Base-by-base conservation (phyloP, 495 filamentous ascomycete genomes). In the Trichoderma orchidacearum region DNA sequence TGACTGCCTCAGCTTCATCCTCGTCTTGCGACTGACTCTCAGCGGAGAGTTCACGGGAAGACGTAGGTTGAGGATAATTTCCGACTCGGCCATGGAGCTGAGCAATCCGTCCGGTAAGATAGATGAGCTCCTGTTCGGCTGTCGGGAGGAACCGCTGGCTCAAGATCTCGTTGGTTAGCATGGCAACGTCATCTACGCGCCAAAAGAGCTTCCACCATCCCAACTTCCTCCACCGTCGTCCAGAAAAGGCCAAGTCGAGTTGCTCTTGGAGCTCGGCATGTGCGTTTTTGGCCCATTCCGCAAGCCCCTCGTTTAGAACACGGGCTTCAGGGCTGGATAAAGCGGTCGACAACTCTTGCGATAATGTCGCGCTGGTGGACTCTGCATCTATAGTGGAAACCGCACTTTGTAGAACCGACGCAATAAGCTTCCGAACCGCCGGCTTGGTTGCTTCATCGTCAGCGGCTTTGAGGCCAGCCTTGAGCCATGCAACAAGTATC, bases 131-230 rank as follows among this genome's bases (percentile, higher is more conserved):
- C 56, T 81, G 83, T 64, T 96, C 91, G 0, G 90, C 82, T 15
- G 77, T 74, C 2, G 77, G 75, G 3, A 98, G 78, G 68, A 90
- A 96, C n/a, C 76, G 75, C 51, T 74, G 77, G 32, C 80, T 76
- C 3, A 96, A 68, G 54, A 96, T 82, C 58, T 94, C 86, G 2
- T 82, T 81, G 1, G 85, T 80, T 50, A 93, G 81, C 77, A 88
- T 84, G 29, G 78, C 76, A 35, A 98, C 89, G 61, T 97, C 92
- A 66, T 97, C 93, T 48, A 89, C 88, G 12, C 86, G 84, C 89
- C 90, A 96, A 63, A 95, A 84, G 12, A 98, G 80, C 65, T 94
- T 95, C 87, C 88, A 97, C 93, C 92, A 98, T 9, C 79, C 77
- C 1, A 95, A 73, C 17, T 81, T 84, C 2, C 76, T 74, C 92